Percentiles rank a stretch among this genome's conserved stretches.
These are phyloP conservation scores for Pinus taeda DNA, from an alignment of 75 land plant species.

Conservation along the genomic window DNA sequence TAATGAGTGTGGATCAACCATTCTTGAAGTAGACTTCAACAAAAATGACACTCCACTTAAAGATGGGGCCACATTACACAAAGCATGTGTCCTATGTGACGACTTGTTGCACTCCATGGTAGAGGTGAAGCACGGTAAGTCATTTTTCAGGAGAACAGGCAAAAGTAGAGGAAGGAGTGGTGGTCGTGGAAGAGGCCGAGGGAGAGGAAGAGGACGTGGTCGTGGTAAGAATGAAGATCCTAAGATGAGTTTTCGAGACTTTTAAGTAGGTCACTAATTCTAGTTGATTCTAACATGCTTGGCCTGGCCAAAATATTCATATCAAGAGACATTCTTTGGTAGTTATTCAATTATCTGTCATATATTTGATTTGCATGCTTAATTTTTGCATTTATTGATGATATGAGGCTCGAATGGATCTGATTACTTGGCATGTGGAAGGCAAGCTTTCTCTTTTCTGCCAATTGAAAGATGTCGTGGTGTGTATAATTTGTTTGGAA, in stretches of 20 bases:
- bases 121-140: constrained; percentile 90
- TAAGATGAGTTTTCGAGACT: constrained; percentile 92
- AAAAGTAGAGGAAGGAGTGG: constrained; percentile 49
- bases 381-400: too few relatives aligned
- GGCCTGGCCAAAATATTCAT: too few relatives aligned
- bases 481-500: too few relatives aligned
- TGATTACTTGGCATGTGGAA: too few relatives aligned
- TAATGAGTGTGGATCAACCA: constrained; percentile 80
- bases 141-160: constrained; percentile 61
- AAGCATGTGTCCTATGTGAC: constrained; percentile 90
- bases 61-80: constrained; percentile 76
- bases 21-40: constrained; percentile 92
- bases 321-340: too few relatives aligned
- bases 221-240: constrained; percentile 68
- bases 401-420: too few relatives aligned
- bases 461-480: too few relatives aligned
- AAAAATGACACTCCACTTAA: constrained; percentile 83
- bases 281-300: too few relatives aligned
- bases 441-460: too few relatives aligned
- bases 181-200: constrained; percentile 54
- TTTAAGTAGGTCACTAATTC: constrained; percentile 19
- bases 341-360: too few relatives aligned
- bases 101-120: constrained; percentile 81
- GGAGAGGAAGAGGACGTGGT: constrained; percentile 38
- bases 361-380: too few relatives aligned